Evolutionary conservation across 1,284 basidiomycete species (phyloP).

Genomic region (Fomes fomentarius): DNA sequence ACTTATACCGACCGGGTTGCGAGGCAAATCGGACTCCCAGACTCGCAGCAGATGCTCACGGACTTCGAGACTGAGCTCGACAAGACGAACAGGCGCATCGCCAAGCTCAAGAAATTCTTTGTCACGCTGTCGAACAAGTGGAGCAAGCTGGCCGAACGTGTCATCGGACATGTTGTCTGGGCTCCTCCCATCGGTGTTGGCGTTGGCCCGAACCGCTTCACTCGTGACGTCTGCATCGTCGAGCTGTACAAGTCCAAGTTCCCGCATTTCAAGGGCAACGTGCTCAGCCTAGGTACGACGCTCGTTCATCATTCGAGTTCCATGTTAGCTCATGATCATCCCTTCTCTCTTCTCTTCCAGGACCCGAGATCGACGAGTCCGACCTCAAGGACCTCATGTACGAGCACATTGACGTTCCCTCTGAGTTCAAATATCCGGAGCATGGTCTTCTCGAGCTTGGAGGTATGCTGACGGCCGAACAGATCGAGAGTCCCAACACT

Average conservation of each 20-base stretch:
- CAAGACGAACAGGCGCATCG: not conserved
- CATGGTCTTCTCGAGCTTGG: constrained; percentile 32
- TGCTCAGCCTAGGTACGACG: constrained; percentile 35
- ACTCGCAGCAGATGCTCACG: constrained; percentile 5
- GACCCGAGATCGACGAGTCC: constrained; percentile 24
- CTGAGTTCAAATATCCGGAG: constrained; percentile 38
- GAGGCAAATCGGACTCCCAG: constrained; percentile 1
- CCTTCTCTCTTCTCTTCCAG: constrained; percentile 30
- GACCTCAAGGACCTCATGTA: constrained; percentile 23
- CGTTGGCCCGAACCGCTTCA: constrained; percentile 32
- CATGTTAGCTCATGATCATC: too few relatives aligned
- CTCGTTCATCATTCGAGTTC: constrained; percentile 24
- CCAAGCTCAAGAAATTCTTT: not conserved
- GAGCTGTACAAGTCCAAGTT: constrained; percentile 36
- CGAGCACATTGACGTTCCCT: constrained; percentile 11
- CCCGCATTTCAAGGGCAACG: constrained; percentile 33
- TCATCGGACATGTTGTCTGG: constrained; percentile 35
- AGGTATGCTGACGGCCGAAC: constrained; percentile 35
- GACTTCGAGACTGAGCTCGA: constrained; percentile 5
- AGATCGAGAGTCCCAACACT: constrained; percentile 35
- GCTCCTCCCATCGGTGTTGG: constrained; percentile 29
- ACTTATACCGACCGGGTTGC: not conserved
- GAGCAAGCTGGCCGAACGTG: constrained; percentile 28
- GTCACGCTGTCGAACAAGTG: constrained; percentile 29
- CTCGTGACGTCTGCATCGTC: constrained; percentile 35